Conservation (phyloP, 164 flowering plant species). For the Cinnamomum micranthum region DNA sequence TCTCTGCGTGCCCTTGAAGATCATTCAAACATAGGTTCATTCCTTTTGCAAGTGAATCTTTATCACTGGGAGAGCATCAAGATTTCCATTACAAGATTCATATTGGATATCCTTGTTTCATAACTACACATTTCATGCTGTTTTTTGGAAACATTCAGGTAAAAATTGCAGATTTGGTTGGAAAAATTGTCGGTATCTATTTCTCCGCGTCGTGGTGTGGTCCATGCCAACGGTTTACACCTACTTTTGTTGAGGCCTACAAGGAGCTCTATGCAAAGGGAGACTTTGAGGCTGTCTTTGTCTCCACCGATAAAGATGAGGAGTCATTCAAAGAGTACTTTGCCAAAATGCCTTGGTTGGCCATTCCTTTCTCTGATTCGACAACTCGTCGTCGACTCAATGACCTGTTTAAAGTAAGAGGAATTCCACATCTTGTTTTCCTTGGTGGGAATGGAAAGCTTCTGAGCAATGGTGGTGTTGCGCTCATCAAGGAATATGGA, state of each 20-base stretch:
- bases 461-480: constrained; percentile 33
- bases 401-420: constrained; percentile 38
- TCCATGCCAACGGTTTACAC: constrained; percentile 53
- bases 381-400: constrained; percentile 31
- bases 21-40: too few species aligned
- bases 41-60: too few species aligned
- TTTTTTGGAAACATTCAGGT: constrained; percentile 32
- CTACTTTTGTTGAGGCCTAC: constrained; percentile 43
- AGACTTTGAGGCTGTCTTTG: constrained; percentile 56
- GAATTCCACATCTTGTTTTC: constrained; percentile 59
- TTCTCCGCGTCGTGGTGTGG: constrained; percentile 71
- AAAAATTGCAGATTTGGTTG: constrained; percentile 37
- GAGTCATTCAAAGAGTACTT: constrained; percentile 54
- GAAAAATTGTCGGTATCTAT: constrained; percentile 52
- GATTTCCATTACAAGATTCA: not conserved
- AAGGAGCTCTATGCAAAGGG: constrained; percentile 34
- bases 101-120: not conserved
- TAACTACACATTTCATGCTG: not conserved
- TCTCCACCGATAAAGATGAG: constrained; percentile 49
- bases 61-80: too few species aligned
- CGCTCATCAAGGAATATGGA: constrained; percentile 42
- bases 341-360: constrained; percentile 83
- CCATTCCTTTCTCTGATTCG: constrained; percentile 66
- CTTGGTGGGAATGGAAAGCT: constrained; percentile 50
- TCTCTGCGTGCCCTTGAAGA: too few species aligned